phyloP scores from a whole-genome alignment of 2,329 filamentous ascomycete species.

The Mycogone perniciosa region DNA sequence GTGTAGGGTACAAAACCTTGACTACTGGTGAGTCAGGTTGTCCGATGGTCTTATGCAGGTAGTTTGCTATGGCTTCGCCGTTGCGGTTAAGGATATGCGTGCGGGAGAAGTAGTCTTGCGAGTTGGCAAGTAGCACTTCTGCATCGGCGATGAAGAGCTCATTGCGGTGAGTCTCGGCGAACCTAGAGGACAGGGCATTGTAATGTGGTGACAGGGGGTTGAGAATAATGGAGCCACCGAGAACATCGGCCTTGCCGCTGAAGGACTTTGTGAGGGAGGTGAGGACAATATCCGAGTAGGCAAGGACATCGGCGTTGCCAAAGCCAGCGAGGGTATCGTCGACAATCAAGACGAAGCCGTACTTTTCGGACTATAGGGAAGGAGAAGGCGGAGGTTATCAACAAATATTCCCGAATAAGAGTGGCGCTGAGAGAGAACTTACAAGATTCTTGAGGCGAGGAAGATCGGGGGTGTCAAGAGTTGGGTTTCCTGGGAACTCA shows the following conservation, averaged over 20 bases:
- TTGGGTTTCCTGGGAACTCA: conserved; percentile 38
- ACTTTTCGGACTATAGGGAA: conserved; percentile 31
- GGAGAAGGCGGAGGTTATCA: not conserved
- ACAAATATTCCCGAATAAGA: not conserved
- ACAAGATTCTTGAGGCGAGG: conserved; percentile 33
- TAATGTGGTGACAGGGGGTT: conserved; percentile 41
- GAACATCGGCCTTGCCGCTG: conserved; percentile 48
- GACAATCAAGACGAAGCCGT: conserved; percentile 38
- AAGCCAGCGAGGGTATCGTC: conserved; percentile 46
- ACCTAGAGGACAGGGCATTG: conserved; percentile 25
- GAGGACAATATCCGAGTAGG: conserved; percentile 42
- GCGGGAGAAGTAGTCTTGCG: conserved; percentile 35
- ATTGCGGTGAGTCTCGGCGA: conserved; percentile 30
- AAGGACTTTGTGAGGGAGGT: conserved; percentile 54
- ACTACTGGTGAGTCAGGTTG: conserved; percentile 30
- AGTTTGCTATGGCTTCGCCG: conserved; percentile 34
- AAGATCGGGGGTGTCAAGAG: conserved; percentile 28
- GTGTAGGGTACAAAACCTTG: conserved; percentile 39
- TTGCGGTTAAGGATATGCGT: conserved; percentile 37
- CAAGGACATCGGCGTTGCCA: conserved; percentile 44
- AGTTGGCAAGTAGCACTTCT: conserved; percentile 38
- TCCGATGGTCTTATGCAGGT: conserved; percentile 27
- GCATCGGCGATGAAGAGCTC: conserved; percentile 44
- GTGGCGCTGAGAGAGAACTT: conserved; percentile 15
- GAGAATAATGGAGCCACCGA: conserved; percentile 45